Conservation (phyloP, 1,284 basidiomycete genomes). For the Ganoderma leucocontextum region DNA sequence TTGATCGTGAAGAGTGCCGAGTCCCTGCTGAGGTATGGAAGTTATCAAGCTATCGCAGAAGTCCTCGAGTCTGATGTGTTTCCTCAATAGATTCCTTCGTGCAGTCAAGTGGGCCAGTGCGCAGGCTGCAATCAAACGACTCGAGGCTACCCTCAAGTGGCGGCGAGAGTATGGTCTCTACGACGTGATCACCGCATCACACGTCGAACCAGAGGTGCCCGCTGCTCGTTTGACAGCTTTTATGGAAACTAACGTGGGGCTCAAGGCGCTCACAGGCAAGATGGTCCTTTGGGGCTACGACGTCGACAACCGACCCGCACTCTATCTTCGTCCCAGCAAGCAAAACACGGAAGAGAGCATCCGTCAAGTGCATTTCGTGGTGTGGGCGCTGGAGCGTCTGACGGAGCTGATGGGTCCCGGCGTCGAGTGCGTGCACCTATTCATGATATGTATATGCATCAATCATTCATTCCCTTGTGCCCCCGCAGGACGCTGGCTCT, state of each 20-base stretch:
- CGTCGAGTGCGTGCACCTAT: conserved; percentile 66
- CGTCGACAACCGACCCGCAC: conserved; percentile 65
- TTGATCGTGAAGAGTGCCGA: conserved; percentile 59
- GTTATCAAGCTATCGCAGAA: background rate
- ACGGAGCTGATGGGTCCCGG: conserved; percentile 80
- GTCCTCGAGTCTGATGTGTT: background rate
- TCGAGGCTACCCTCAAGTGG: conserved; percentile 79
- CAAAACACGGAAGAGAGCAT: conserved; percentile 84
- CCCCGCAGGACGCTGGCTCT: conserved; percentile 66
- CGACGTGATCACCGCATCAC: conserved; percentile 59
- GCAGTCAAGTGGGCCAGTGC: conserved; percentile 74
- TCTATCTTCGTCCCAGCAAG: conserved; percentile 84
- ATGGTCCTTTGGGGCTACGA: conserved; percentile 83
- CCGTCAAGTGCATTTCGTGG: conserved; percentile 78
- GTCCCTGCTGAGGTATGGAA: conserved; percentile 66
- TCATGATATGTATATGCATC: background rate
- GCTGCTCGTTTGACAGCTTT: background rate
- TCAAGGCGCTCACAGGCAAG: conserved; percentile 78
- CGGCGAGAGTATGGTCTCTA: conserved; percentile 77
- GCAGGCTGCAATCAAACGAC: conserved; percentile 60
- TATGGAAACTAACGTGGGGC: background rate
- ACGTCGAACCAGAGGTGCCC: conserved; percentile 74
- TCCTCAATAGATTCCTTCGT: conserved; percentile 63
- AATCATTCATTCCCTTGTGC: background rate
- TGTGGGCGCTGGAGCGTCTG: conserved; percentile 79